These are phyloP conservation scores for Camellia lanceoleosa DNA, from an alignment of 148 eudicot genomes.

Conservation along the genomic window DNA sequence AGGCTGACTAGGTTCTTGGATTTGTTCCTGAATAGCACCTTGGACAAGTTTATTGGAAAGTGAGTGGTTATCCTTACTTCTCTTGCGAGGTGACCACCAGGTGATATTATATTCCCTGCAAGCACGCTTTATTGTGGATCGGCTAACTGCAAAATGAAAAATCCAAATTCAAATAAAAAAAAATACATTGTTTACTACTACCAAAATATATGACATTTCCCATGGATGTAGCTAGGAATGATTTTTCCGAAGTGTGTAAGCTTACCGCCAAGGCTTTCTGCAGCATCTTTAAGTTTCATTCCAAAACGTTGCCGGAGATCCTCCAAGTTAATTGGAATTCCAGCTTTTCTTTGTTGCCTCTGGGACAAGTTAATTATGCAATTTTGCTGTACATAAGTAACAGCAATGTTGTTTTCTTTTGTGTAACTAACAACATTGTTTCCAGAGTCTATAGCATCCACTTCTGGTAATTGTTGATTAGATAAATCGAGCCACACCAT, in stretches of 20 bases:
- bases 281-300: slow-evolving; percentile 9
- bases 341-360: background rate
- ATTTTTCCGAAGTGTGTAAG: background rate
- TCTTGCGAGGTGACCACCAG: slow-evolving; percentile 1
- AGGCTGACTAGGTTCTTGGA: background rate
- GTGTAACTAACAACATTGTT: no score
- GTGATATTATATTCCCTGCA: background rate
- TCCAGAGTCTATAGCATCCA: no score
- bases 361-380: no score
- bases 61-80: background rate
- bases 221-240: background rate
- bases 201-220: background rate
- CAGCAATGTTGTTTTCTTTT: no score
- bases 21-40: background rate
- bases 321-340: background rate
- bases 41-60: background rate
- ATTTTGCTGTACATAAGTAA: no score
- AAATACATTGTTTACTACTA: no score
- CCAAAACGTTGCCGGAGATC: background rate
- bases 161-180: background rate
- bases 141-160: background rate
- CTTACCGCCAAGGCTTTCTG: slow-evolving; percentile 7
- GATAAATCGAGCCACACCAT: no score
- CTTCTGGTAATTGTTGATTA: no score
- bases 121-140: background rate